phyloP scores from a whole-genome alignment of 192 early-diverging fungal species.

The Linnemannia elongata region DNA sequence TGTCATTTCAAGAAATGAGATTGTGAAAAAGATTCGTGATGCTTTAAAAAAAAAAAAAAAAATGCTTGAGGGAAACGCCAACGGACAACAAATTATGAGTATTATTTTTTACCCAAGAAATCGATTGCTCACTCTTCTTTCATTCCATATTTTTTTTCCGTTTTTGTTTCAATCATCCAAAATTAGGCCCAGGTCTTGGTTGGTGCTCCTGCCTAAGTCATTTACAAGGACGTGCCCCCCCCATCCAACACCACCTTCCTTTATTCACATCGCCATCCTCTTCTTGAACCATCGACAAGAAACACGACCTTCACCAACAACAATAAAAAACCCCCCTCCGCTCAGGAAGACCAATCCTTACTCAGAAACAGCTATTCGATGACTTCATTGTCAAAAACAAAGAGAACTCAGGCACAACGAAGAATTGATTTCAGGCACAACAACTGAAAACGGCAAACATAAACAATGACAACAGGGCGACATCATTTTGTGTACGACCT shows the following conservation, averaged over 20 bases:
- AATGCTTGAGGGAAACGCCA: neutral
- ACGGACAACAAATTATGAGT: neutral
- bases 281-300: neutral
- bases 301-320: neutral
- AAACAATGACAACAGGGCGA: neutral
- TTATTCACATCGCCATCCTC: neutral
- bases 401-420: neutral
- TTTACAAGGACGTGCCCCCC: neutral
- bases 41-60: neutral
- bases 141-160: neutral
- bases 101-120: too few relatives aligned
- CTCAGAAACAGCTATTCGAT: neutral
- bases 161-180: neutral
- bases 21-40: too few relatives aligned
- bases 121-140: neutral
- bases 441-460: neutral
- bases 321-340: neutral
- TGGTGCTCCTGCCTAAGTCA: slow-evolving; percentile 27
- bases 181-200: slow-evolving; percentile 35
- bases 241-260: too few relatives aligned
- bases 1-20: too few relatives aligned
- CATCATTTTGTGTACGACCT: neutral
- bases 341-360: neutral
- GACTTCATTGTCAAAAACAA: neutral
- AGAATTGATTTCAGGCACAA: neutral